A percentile compares a stretch with the other conserved stretches of the same genome.
These are phyloP conservation scores for Houttuynia cordata DNA, from an alignment of 164 flowering plant genomes.

Conservation along the genomic window DNA sequence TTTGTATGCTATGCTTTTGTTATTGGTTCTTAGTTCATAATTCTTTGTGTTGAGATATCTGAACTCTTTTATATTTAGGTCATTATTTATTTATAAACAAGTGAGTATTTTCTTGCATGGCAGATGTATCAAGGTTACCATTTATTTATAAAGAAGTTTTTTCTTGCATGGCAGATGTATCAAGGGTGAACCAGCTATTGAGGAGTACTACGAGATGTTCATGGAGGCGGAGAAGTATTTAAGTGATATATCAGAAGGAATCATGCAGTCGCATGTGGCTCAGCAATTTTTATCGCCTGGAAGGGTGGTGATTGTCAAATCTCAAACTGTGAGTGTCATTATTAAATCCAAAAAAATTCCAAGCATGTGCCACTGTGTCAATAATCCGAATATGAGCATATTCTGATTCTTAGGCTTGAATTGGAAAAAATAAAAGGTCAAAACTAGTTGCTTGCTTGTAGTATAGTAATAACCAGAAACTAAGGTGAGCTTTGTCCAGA, in stretches of 20 bases:
- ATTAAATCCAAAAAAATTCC: background rate
- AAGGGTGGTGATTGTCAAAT: conserved; percentile 79
- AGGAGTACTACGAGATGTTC: conserved; percentile 77
- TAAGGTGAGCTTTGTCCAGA: no score
- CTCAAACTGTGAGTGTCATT: conserved; percentile 61
- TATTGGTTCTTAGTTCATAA: no score
- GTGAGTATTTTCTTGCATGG: no score
- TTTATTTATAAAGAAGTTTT: no score
- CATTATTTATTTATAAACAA: no score
- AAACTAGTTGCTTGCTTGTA: no score
- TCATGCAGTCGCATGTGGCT: conserved; percentile 56
- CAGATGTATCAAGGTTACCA: conserved; percentile 88
- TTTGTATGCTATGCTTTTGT: no score
- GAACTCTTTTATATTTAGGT: no score
- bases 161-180: conserved; percentile 57
- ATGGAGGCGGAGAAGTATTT: conserved; percentile 49
- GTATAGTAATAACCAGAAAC: no score
- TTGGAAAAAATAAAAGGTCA: no score
- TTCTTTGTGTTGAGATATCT: no score
- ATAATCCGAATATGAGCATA: background rate
- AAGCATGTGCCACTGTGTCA: background rate
- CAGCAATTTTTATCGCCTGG: conserved; percentile 60
- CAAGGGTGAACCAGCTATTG: conserved; percentile 91
- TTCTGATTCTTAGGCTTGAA: no score
- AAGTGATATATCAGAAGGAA: conserved; percentile 37